Conservation (phyloP, 148 eudicot species). For the Beta vulgaris region DNA sequence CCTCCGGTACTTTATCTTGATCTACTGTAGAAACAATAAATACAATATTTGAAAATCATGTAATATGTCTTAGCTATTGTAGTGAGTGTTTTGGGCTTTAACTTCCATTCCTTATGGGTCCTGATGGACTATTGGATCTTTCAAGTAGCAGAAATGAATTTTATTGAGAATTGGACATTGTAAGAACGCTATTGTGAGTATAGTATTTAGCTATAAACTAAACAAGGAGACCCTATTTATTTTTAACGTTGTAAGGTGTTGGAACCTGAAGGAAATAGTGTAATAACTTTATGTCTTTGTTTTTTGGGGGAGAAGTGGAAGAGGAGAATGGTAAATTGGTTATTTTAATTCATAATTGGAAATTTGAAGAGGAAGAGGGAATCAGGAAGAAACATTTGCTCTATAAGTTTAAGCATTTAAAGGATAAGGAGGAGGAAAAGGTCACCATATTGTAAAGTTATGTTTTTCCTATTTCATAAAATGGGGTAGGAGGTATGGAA, state of each 20-base stretch:
- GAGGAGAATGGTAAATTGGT: neutral
- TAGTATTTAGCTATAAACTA: neutral
- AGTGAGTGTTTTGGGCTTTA: neutral
- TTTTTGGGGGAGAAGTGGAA: neutral
- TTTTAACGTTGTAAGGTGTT: neutral
- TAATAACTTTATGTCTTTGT: neutral
- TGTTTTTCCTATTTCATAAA: neutral
- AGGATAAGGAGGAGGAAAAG: neutral
- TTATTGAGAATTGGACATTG: neutral
- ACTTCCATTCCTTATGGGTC: neutral
- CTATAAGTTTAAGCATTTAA: neutral
- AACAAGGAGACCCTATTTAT: neutral
- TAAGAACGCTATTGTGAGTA: neutral
- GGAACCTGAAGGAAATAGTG: neutral
- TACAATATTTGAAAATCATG: neutral
- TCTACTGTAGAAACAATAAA: neutral
- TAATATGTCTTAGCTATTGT: neutral
- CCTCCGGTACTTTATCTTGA: slow-evolving; percentile 73
- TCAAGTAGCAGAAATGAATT: neutral
- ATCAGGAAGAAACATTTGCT: neutral
- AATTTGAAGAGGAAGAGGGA: neutral
- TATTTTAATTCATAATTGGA: neutral
- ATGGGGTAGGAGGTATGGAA: neutral
- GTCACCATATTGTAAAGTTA: neutral
- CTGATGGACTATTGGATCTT: neutral